Base-by-base conservation (phyloP, 192 early-diverging fungal genomes). In the Entomortierella beljakovae region DNA sequence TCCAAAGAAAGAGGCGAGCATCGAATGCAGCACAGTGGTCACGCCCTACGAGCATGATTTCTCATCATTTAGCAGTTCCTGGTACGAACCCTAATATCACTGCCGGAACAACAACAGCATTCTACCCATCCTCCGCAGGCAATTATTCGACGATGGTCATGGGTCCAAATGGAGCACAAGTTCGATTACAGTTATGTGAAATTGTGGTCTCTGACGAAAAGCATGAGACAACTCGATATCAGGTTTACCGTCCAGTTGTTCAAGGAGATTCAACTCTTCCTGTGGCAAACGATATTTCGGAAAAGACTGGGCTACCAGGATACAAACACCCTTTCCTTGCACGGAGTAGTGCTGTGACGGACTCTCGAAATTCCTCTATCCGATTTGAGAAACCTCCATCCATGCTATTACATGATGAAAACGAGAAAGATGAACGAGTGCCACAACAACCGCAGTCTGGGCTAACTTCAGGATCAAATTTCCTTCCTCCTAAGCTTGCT, bases 151-250 rank as follows among this genome's bases (percentile, higher is more conserved):
- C 67, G 48, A 61, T 79, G 37, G 56, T 70, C 22, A 59, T 79
- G 75, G 75, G 75, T 0, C 75, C 75, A 15, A 64, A 59, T 31
- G 75, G 68, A 1, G 46, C 60, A 0, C 75, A 79, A 51, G 48
- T 79, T 2, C 67, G 68, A 4, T 33, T 79, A 1, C 75, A 79
- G 46, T 38, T 79, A 0, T 79, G 75, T 37, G 75, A 79, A 33
- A 79, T 79, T 65, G 68, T 79, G 2, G 51, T 79, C 3, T 69
- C 75, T 22, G 75, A 79, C 22, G 75, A 79, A 1, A 79, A 70
- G 57, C 50, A 70, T 43, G 75, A 70, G 42, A 79, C 67, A 20
- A 70, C 42, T 50, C 75, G 75, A 5, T 79, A 79, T 20, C 75
- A 79, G 33, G 68, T 79, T 31, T 79, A 79, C 50, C 49, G 75